These are phyloP conservation scores for Mycena olivaceomarginata DNA, from an alignment of 768 basidiomycete species.

Conservation along the genomic window DNA sequence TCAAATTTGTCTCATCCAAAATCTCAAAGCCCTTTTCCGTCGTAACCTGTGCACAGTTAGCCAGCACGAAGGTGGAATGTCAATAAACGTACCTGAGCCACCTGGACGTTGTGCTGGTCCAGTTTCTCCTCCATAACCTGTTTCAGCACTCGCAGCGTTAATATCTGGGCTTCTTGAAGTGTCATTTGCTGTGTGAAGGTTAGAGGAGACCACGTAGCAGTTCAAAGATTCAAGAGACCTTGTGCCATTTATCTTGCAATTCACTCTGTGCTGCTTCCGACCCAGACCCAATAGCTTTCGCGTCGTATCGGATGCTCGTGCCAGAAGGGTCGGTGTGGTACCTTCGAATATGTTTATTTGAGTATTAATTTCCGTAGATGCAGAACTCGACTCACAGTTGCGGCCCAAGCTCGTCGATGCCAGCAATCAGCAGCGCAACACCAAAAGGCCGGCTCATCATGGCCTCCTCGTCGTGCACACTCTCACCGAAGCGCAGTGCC, in stretches of 20 bases:
- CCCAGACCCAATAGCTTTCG: constrained; percentile 98
- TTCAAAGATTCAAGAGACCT: constrained; percentile 67
- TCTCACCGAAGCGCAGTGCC: constrained; percentile 97
- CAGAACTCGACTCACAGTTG: constrained; percentile 83
- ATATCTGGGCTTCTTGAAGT: constrained; percentile 88
- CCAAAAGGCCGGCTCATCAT: constrained; percentile 99
- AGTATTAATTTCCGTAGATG: neutral
- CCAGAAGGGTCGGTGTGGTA: constrained; percentile 99
- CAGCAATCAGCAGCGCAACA: constrained; percentile 98
- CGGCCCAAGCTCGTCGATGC: constrained; percentile 95
- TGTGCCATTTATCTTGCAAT: constrained; percentile 97
- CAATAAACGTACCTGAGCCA: constrained; percentile 84
- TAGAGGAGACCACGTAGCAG: neutral
- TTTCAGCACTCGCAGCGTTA: constrained; percentile 94
- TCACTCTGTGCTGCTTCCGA: constrained; percentile 98
- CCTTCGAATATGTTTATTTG: constrained; percentile 62
- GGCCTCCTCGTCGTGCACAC: constrained; percentile 98
- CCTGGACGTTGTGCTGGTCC: constrained; percentile 98
- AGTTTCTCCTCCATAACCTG: constrained; percentile 99
- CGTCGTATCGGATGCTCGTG: constrained; percentile 96
- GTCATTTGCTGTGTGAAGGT: constrained; percentile 87
- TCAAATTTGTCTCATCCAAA: constrained; percentile 85
- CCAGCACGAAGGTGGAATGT: constrained; percentile 8
- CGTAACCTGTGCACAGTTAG: constrained; percentile 78
- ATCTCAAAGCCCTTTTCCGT: constrained; percentile 91